Conservation (phyloP, 192 early-diverging fungal species). For the Podila clonocystis region DNA sequence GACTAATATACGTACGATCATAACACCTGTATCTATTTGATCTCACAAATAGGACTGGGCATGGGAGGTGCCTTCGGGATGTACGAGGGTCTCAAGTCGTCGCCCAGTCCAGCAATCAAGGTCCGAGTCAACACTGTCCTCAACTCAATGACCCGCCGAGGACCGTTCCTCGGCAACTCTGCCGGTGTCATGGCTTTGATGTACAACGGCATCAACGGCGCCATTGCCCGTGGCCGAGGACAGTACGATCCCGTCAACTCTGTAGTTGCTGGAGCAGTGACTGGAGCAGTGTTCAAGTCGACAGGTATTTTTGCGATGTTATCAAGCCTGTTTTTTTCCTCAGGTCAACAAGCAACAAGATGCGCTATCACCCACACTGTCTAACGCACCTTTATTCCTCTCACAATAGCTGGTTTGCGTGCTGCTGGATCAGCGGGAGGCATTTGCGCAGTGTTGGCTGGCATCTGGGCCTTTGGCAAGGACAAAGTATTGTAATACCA, state of each 20-base stretch:
- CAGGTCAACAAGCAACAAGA: no score
- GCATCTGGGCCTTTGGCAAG: constrained; percentile 61
- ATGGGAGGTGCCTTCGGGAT: constrained; percentile 81
- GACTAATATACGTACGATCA: no score
- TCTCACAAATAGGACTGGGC: constrained; percentile 51
- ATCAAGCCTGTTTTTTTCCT: not conserved
- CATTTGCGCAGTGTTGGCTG: constrained; percentile 69
- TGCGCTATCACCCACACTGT: no score
- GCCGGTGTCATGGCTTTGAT: constrained; percentile 82
- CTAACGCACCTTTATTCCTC: no score
- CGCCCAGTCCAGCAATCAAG: constrained; percentile 72
- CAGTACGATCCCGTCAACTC: constrained; percentile 73
- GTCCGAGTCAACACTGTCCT: constrained; percentile 83
- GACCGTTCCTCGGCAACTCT: constrained; percentile 85
- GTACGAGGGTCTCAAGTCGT: constrained; percentile 73
- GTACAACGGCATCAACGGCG: constrained; percentile 80
- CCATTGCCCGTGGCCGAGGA: constrained; percentile 70
- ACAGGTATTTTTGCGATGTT: constrained; percentile 46
- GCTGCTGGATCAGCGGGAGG: constrained; percentile 62
- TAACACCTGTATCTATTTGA: no score
- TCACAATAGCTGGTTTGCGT: constrained; percentile 64
- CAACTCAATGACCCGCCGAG: constrained; percentile 84
- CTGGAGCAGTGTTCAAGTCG: constrained; percentile 83
- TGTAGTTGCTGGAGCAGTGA: constrained; percentile 76
- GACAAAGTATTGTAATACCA: not conserved